phyloP scores from a whole-genome alignment of 2,329 filamentous ascomycete species.

The Hypoxylon rubiginosum region DNA sequence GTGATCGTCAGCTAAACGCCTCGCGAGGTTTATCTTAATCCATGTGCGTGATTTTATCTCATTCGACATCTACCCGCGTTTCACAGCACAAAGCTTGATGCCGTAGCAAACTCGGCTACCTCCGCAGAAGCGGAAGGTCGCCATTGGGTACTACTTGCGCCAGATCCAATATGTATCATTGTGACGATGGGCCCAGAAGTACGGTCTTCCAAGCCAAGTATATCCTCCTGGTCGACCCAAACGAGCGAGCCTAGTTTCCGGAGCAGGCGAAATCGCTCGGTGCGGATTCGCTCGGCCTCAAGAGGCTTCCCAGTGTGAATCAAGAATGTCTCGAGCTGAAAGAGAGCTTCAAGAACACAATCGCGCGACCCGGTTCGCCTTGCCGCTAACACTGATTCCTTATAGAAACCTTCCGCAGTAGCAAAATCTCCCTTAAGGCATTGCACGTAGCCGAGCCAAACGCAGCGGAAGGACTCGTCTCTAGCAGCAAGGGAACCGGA shows the following conservation, averaged over 20 bases:
- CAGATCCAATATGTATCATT: slow-evolving; percentile 39
- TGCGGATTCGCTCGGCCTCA: slow-evolving; percentile 45
- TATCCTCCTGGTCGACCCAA: slow-evolving; percentile 41
- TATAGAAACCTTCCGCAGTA: slow-evolving; percentile 45
- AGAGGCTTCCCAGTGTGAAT: slow-evolving; percentile 43
- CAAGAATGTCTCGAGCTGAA: slow-evolving; percentile 50
- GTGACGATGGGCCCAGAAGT: slow-evolving; percentile 20
- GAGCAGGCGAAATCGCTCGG: slow-evolving; percentile 43
- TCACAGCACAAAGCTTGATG: slow-evolving; percentile 15
- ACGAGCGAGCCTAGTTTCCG: slow-evolving; percentile 43
- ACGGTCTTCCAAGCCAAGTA: neutral
- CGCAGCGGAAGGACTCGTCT: slow-evolving; percentile 47
- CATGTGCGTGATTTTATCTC: neutral
- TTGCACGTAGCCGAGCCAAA: slow-evolving; percentile 49
- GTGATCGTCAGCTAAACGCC: neutral
- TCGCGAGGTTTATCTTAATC: neutral
- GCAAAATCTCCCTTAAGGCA: slow-evolving; percentile 42
- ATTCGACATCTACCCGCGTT: neutral
- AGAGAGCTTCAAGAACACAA: slow-evolving; percentile 48
- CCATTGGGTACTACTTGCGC: slow-evolving; percentile 32
- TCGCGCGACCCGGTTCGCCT: slow-evolving; percentile 47
- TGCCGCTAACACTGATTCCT: slow-evolving; percentile 44
- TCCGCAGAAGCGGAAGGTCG: slow-evolving; percentile 39
- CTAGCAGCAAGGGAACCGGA: slow-evolving; percentile 38
- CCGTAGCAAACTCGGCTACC: slow-evolving; percentile 21